These are phyloP conservation scores for Oryza brachyantha DNA, from an alignment of 176 grass and related monocot genomes.

Conservation along the genomic window DNA sequence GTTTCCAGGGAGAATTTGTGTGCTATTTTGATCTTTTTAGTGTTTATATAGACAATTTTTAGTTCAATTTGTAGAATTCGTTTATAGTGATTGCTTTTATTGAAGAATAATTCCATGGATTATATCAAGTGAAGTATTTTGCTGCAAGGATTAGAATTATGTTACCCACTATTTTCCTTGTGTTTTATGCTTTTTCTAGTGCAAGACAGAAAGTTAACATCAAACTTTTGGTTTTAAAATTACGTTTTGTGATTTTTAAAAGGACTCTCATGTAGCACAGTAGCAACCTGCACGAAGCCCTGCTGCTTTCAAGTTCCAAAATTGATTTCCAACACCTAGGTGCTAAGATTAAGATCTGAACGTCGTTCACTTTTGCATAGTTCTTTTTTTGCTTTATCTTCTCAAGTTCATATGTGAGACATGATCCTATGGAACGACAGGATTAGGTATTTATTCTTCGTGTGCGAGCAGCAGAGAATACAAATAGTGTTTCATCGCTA, in stretches of 20 bases:
- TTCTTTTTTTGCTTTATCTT: conserved; percentile 5
- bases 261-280: background rate
- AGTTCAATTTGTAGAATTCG: background rate
- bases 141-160: background rate
- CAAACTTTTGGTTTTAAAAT: background rate
- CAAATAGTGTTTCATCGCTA: conserved; percentile 3
- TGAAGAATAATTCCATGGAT: background rate
- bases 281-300: conserved; percentile 5
- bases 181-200: background rate
- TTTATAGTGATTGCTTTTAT: background rate
- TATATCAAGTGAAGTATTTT: background rate
- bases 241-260: background rate
- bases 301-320: background rate
- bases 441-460: conserved; percentile 19
- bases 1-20: conserved; percentile 8
- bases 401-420: conserved; percentile 19
- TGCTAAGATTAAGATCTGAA: conserved; percentile 3
- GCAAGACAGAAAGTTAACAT: background rate
- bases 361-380: conserved; percentile 5
- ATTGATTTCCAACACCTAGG: background rate
- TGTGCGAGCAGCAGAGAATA: conserved; percentile 8
- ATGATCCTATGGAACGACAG: conserved; percentile 18
- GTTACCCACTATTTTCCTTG: background rate
- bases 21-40: conserved; percentile 1
- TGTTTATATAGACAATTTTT: background rate